Evolutionary conservation across 2,329 filamentous ascomycete genomes (phyloP).

Genomic region (Fulvia fulva): DNA sequence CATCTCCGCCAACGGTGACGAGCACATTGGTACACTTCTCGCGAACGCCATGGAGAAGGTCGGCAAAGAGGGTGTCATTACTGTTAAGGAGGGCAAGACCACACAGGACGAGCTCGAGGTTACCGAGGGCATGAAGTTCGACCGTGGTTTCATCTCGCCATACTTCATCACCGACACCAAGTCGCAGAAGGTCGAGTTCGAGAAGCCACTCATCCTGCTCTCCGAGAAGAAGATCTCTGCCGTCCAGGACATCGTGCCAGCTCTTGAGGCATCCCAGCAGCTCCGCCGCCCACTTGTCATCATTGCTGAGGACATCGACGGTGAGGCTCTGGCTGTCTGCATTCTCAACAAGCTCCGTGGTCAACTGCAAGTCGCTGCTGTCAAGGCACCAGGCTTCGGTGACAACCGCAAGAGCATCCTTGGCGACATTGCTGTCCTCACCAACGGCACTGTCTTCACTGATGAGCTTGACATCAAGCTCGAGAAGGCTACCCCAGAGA

Average conservation of each 20-base stretch:
- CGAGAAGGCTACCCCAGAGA: conserved; percentile 92
- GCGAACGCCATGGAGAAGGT: conserved; percentile 99
- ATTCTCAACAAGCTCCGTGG: conserved; percentile 99
- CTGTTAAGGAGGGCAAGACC: conserved; percentile 99
- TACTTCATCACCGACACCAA: conserved; percentile 99
- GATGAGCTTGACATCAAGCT: conserved; percentile 99
- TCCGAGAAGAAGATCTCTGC: conserved; percentile 99
- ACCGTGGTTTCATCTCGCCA: conserved; percentile 95
- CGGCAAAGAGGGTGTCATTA: conserved; percentile 99
- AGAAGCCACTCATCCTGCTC: conserved; percentile 97
- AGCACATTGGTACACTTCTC: conserved; percentile 90
- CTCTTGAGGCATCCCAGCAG: conserved; percentile 94
- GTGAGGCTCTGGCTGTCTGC: conserved; percentile 96
- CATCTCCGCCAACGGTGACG: conserved; percentile 95
- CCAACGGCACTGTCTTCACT: conserved; percentile 95
- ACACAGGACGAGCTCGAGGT: conserved; percentile 96
- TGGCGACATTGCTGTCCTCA: conserved; percentile 90
- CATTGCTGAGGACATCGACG: conserved; percentile 98
- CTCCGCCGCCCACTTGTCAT: conserved; percentile 93
- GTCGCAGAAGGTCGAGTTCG: conserved; percentile 97
- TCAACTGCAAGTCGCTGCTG: conserved; percentile 95
- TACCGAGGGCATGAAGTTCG: conserved; percentile 99
- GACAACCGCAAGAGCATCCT: conserved; percentile 99
- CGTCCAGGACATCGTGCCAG: conserved; percentile 97
- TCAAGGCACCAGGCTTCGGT: conserved; percentile 98